Conservation (phyloP, 2,329 filamentous ascomycete species). For the Colletotrichum sp. region DNA sequence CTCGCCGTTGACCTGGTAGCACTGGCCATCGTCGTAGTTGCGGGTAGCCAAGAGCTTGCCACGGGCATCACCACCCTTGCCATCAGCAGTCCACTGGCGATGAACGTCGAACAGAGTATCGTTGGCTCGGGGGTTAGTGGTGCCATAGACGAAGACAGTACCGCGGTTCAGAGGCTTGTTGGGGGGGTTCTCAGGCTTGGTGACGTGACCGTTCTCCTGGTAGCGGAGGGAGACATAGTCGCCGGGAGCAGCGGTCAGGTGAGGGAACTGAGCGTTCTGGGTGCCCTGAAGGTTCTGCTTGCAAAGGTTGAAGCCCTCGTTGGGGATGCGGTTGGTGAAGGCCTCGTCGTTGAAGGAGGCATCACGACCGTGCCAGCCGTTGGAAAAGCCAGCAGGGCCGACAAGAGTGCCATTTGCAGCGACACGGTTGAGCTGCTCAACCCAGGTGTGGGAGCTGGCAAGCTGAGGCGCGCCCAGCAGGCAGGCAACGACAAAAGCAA, state of each 20-base stretch:
- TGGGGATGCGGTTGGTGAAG: constrained; percentile 70
- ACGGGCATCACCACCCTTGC: constrained; percentile 79
- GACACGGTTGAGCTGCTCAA: constrained; percentile 77
- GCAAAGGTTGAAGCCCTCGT: constrained; percentile 37
- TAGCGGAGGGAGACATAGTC: constrained; percentile 72
- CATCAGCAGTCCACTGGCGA: constrained; percentile 77
- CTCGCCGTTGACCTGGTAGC: constrained; percentile 77
- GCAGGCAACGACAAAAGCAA: constrained; percentile 35
- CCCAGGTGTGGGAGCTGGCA: constrained; percentile 75
- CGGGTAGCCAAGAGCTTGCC: constrained; percentile 79
- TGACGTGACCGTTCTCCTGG: constrained; percentile 80
- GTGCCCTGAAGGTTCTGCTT: neutral
- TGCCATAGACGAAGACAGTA: constrained; percentile 78
- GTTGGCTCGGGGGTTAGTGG: constrained; percentile 57
- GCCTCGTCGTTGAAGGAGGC: constrained; percentile 60
- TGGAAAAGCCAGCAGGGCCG: constrained; percentile 74
- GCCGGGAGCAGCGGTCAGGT: constrained; percentile 64
- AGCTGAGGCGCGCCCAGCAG: constrained; percentile 22
- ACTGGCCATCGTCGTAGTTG: constrained; percentile 89
- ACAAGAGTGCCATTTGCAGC: constrained; percentile 75
- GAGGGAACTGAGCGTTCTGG: constrained; percentile 51
- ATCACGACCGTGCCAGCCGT: constrained; percentile 68
- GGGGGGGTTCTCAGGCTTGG: constrained; percentile 57
- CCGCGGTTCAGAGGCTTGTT: constrained; percentile 71
- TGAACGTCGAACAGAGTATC: constrained; percentile 70